Percentiles rank a stretch among this genome's conserved stretches.
Evolutionary conservation across 1,284 basidiomycete species (phyloP).

Genomic region (Ceratobasidium papillatum): DNA sequence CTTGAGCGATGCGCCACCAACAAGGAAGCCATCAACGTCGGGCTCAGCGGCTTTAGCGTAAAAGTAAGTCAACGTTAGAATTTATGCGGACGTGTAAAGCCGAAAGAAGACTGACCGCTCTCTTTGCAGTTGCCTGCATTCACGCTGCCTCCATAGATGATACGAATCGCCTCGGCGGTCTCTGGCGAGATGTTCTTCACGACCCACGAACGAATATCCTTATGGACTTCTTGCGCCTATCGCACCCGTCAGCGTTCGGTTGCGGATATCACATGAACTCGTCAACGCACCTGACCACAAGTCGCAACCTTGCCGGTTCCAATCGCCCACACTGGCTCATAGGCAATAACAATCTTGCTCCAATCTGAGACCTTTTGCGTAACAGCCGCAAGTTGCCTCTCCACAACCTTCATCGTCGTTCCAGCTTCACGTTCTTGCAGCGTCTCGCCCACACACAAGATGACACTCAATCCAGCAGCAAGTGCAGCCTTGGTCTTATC

Average conservation of each 20-base stretch:
- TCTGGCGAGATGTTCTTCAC: slow-evolving; percentile 68
- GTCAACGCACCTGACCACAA: slow-evolving; percentile 62
- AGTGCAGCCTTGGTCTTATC: slow-evolving; percentile 87
- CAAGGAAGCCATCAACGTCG: slow-evolving; percentile 99
- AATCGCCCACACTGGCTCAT: slow-evolving; percentile 99
- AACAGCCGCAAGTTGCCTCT: slow-evolving; percentile 84
- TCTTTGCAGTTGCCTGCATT: slow-evolving; percentile 88
- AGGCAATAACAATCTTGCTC: slow-evolving; percentile 94
- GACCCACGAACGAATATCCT: slow-evolving; percentile 83
- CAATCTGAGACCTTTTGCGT: slow-evolving; percentile 77
- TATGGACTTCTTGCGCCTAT: slow-evolving; percentile 91
- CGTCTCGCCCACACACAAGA: slow-evolving; percentile 97
- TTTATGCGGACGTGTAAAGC: slow-evolving; percentile 24
- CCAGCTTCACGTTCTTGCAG: slow-evolving; percentile 86
- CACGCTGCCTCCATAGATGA: slow-evolving; percentile 97
- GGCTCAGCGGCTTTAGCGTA: slow-evolving; percentile 65
- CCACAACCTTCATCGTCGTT: slow-evolving; percentile 82
- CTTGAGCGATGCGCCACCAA: slow-evolving; percentile 97
- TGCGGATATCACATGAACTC: neutral
- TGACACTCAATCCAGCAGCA: slow-evolving; percentile 79
- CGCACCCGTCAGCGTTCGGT: slow-evolving; percentile 15
- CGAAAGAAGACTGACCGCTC: slow-evolving; percentile 64
- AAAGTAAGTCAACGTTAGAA: slow-evolving; percentile 26
- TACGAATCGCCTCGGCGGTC: slow-evolving; percentile 80
- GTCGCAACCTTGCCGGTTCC: slow-evolving; percentile 97